Evolutionary conservation across 2,329 filamentous ascomycete species (phyloP).

Genomic region (Parascedosporium putredinis): DNA sequence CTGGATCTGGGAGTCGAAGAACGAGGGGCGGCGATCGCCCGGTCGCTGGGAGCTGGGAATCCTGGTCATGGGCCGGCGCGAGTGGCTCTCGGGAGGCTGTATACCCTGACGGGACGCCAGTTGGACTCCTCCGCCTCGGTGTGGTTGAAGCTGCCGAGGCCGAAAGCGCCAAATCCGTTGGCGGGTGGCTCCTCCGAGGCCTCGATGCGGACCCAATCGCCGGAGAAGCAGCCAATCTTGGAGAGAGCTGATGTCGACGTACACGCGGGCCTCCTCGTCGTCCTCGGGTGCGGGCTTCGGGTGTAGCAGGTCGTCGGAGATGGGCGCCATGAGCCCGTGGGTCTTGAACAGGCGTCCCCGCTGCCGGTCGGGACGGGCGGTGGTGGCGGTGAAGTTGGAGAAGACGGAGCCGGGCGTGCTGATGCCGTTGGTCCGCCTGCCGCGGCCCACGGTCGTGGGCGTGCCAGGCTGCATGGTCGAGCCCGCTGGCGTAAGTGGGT

Average conservation of each 20-base stretch:
- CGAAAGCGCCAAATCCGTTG: conserved; percentile 56
- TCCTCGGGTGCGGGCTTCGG: conserved; percentile 68
- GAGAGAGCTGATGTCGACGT: conserved; percentile 81
- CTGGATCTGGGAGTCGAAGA: conserved; percentile 59
- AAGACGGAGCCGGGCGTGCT: conserved; percentile 81
- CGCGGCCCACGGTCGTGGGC: conserved; percentile 61
- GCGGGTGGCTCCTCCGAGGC: conserved; percentile 61
- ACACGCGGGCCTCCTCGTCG: conserved; percentile 82
- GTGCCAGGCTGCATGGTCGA: conserved; percentile 74
- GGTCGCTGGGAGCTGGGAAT: conserved; percentile 45
- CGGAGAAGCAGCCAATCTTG: conserved; percentile 91
- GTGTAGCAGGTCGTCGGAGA: conserved; percentile 71
- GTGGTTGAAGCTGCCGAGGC: conserved; percentile 50
- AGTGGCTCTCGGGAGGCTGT: conserved; percentile 67
- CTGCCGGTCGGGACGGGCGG: conserved; percentile 61
- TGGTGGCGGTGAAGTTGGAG: conserved; percentile 78
- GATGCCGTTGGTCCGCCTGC: conserved; percentile 57
- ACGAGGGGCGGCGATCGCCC: conserved; percentile 43
- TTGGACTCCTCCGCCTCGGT: conserved; percentile 46
- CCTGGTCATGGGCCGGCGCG: conserved; percentile 48
- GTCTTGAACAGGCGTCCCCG: conserved; percentile 76
- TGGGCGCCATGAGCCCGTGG: conserved; percentile 59
- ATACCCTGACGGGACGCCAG: conserved; percentile 82
- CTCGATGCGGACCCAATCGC: conserved; percentile 89
- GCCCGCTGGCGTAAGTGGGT: conserved; percentile 65